Evolutionary conservation across 495 filamentous ascomycete species (phyloP), one percentile per base, ranked within the genome.

Genomic region (Arthonia radiata): DNA sequence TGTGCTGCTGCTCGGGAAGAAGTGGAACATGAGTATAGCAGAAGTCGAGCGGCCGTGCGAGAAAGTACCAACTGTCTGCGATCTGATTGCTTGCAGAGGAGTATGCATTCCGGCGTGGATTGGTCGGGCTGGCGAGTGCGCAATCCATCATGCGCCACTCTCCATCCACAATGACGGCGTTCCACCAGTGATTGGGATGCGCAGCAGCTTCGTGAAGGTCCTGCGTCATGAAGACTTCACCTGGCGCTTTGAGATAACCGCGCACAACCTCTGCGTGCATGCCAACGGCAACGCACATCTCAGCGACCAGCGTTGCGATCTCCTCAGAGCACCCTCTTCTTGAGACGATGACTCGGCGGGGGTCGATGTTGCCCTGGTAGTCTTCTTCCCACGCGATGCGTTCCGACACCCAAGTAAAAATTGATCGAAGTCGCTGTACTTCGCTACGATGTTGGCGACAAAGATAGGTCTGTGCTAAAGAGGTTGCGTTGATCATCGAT

Each of bases 71-170:
- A 15, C 52, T 59, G 33, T 99, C 86, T 3, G 86, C 77, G 2
- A 59, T 49, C 14, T 73, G 59, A 24, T 54, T 61, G 25, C 61
- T 57, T 18, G 58, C 61, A 35, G 64, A 68, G 5, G 82, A 89
- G 39, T 89, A 92, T 22, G 62, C 55, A 11, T 50, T 57, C 26
- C 86, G 59, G 16, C 61, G 62, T 5, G 89, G 86, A 34, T 93
- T 77, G 0, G 83, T 89, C 17, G 86, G 81, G 31, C 67, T 77
- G 14, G 89, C 79, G 17, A 99, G 57, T 12, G 80, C 80, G 40
- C 78, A 89, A 46, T 99, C 86, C 62, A 99, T 83, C 32, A 93
- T 69, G 25, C 86, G 71, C 86, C 86, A 99, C 47, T 91, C 78
- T 10, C 75, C 71, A 39, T 99, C 89, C 7, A 91, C 70, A 19